These are phyloP conservation scores for Rhododendron ferrugineum DNA, from an alignment of 148 eudicot species.

Conservation along the genomic window DNA sequence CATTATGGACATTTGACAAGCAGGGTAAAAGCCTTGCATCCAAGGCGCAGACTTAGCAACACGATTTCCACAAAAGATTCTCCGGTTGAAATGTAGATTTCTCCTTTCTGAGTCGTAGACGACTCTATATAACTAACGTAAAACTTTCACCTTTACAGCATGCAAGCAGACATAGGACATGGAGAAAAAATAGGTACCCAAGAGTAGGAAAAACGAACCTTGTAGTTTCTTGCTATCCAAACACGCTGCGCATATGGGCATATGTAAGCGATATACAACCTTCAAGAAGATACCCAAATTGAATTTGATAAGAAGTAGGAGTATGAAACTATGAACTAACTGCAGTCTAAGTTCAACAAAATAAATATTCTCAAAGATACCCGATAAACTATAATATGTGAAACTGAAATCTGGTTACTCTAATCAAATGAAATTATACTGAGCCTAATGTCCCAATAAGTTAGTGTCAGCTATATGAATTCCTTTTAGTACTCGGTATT, in stretches of 20 bases:
- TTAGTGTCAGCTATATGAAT: too few relatives aligned
- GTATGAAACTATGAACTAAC: background rate
- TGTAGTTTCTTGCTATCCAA: slow-evolving; percentile 63
- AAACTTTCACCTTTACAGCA: background rate
- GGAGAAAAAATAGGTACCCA: too few relatives aligned
- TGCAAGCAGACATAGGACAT: background rate
- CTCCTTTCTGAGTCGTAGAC: background rate
- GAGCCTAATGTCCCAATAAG: background rate
- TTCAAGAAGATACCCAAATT: slow-evolving; percentile 10
- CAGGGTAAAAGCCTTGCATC: background rate
- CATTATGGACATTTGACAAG: background rate
- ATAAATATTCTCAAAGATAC: background rate
- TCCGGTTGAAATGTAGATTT: background rate
- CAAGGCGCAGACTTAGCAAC: background rate
- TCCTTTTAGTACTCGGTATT: slow-evolving; percentile 36
- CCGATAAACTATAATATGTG: background rate
- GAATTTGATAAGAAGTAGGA: background rate
- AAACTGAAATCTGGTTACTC: background rate
- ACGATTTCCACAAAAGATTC: background rate
- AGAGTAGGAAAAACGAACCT: slow-evolving; percentile 21
- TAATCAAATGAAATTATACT: background rate
- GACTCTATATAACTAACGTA: background rate
- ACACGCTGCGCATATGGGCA: slow-evolving; percentile 75
- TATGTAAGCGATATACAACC: slow-evolving; percentile 47
- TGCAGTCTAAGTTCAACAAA: background rate